A percentile compares a stretch with the other conserved stretches of the same genome.
phyloP scores from a whole-genome alignment of 805 yeast species.

The Candida xyloterini region DNA sequence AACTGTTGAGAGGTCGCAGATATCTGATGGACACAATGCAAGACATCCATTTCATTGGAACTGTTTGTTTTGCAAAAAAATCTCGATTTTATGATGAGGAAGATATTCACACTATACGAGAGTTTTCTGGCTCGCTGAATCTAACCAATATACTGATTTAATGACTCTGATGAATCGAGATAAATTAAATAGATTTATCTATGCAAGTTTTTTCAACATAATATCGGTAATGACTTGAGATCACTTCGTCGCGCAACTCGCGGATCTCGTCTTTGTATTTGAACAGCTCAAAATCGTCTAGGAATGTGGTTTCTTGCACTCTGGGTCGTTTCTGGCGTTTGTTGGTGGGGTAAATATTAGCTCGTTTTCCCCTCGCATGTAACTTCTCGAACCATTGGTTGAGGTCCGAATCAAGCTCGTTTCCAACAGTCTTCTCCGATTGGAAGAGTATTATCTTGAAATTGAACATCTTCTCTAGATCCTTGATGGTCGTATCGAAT shows the following conservation, averaged over 20 bases:
- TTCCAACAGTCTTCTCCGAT: slow-evolving; percentile 1
- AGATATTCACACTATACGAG: slow-evolving; percentile 59
- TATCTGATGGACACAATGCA: slow-evolving; percentile 27
- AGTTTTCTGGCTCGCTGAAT: slow-evolving; percentile 34
- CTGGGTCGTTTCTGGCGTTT: slow-evolving; percentile 1
- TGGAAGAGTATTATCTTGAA: slow-evolving; percentile 21
- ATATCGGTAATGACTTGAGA: slow-evolving; percentile 14
- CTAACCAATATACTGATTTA: slow-evolving; percentile 49
- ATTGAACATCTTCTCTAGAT: slow-evolving; percentile 24
- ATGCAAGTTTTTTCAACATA: slow-evolving; percentile 5
- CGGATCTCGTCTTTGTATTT: slow-evolving; percentile 18
- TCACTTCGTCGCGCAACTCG: slow-evolving; percentile 20
- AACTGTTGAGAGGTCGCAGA: slow-evolving; percentile 52
- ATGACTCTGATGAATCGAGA: slow-evolving; percentile 42
- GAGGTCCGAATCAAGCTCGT: slow-evolving; percentile 18
- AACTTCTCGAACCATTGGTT: slow-evolving; percentile 6
- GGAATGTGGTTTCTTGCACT: neutral
- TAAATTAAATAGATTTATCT: neutral
- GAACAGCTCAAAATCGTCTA: slow-evolving; percentile 25
- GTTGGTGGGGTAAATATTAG: neutral
- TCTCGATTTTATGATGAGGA: slow-evolving; percentile 25
- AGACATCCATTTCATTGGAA: neutral
- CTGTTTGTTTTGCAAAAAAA: neutral
- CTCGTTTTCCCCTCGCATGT: slow-evolving; percentile 6
- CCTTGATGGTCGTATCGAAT: slow-evolving; percentile 22